Evolutionary conservation across 2,329 filamentous ascomycete species (phyloP), one percentile per base, ranked within the genome.

Genomic region (Cladobotryum mycophilum): DNA sequence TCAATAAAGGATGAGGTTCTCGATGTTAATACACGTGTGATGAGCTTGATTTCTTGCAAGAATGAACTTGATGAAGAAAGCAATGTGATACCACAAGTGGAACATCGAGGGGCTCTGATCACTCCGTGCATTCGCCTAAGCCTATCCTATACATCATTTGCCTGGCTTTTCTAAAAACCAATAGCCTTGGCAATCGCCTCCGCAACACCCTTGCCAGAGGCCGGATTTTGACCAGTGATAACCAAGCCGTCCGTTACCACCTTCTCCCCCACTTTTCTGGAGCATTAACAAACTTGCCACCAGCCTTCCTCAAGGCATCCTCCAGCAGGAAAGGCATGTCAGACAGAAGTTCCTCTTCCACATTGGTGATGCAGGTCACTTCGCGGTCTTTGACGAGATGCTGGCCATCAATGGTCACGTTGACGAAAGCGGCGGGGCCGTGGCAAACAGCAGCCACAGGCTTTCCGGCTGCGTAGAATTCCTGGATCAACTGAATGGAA

Each of bases 381-480:
- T 73, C 68, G 60, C 75, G 76, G 36, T 78, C 81, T 42, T 73
- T 66, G 36, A 87, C 65, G 12, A 86, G 67, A 45, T 73, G 72
- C 53, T 72, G 68, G 25, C 80, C 81, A 53, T 75, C 69, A n/a
- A 74, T 61, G 59, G 75, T 78, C 38, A 80, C 83, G 56, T 83
- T 75, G 45, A 76, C 71, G 13, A 88, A 70, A 11, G 76, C 85
- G 4, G 78, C 78, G 2, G 84, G 81, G 4, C 82, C 85, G 66
- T 88, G 84, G 71, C 85, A 88, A 42, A 88, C 82, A 4, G 84
- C 81, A 0, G 79, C 71, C 11, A 88, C 76, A 50, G 82, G 72
- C 71, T 86, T 86, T 53, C 76, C 78, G 4, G 75, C 73, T 37
- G 71, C 68, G 59, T 75, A 75, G 62, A 85, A 84, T 60, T 82